phyloP scores from a whole-genome alignment of 106 monocot genomes.

The Alisma plantagoaquatica region DNA sequence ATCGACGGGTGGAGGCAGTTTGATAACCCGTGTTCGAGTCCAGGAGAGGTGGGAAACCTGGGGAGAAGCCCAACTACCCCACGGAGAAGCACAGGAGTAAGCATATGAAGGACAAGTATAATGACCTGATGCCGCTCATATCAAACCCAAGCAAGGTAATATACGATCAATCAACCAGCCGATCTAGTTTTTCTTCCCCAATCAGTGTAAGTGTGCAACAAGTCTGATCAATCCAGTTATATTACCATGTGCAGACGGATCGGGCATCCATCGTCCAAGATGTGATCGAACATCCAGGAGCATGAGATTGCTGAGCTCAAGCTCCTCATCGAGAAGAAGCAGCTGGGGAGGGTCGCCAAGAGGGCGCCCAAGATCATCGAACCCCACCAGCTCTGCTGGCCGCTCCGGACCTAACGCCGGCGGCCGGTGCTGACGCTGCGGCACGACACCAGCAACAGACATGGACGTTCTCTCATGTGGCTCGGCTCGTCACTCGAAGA shows the following conservation, averaged over 20 bases:
- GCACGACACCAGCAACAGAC: constrained; percentile 28
- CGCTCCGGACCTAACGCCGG: too few relatives aligned
- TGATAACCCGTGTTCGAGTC: constrained; percentile 38
- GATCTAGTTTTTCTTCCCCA: too few relatives aligned
- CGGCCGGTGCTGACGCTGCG: too few relatives aligned
- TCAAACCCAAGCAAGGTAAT: constrained; percentile 86
- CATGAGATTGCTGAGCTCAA: constrained; percentile 70
- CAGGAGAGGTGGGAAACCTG: constrained; percentile 37
- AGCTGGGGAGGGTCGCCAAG: constrained; percentile 27
- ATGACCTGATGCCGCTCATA: constrained; percentile 52
- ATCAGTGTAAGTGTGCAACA: too few relatives aligned
- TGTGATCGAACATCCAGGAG: constrained; percentile 91
- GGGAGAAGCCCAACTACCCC: constrained; percentile 28
- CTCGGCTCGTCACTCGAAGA: constrained; percentile 17
- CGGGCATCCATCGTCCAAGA: constrained; percentile 84
- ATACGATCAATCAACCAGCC: too few relatives aligned
- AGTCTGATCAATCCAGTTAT: neutral
- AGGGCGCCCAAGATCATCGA: constrained; percentile 17
- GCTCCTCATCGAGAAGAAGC: constrained; percentile 64
- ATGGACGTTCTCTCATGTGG: constrained; percentile 52
- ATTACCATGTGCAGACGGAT: constrained; percentile 30
- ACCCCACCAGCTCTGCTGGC: neutral
- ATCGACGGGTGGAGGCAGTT: constrained; percentile 32
- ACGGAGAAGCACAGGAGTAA: constrained; percentile 71
- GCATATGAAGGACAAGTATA: constrained; percentile 67